Conservation (phyloP, 2,329 filamentous ascomycete species). For the Fusarium hainanense region DNA sequence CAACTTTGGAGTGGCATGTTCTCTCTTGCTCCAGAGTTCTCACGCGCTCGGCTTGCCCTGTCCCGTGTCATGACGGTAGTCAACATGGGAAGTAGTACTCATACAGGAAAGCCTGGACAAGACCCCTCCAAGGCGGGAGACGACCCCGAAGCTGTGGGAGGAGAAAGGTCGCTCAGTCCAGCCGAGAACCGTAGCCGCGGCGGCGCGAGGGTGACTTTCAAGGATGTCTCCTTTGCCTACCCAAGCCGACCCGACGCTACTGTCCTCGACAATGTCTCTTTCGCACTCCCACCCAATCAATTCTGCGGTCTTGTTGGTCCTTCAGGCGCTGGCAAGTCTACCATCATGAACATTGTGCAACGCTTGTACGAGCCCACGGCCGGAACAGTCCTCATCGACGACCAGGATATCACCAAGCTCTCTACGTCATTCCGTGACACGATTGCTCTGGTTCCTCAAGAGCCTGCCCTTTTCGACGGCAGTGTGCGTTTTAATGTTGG, state of each 20-base stretch:
- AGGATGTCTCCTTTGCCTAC: slow-evolving; percentile 72
- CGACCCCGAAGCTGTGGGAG: slow-evolving; percentile 54
- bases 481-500: slow-evolving; percentile 67
- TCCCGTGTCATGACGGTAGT: slow-evolving; percentile 65
- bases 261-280: slow-evolving; percentile 66
- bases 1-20: slow-evolving; percentile 80
- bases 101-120: slow-evolving; percentile 23
- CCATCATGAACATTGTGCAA: slow-evolving; percentile 67
- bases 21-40: slow-evolving; percentile 77
- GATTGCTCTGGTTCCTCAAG: slow-evolving; percentile 68
- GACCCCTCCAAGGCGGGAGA: slow-evolving; percentile 31
- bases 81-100: slow-evolving; percentile 52
- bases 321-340: slow-evolving; percentile 74
- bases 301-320: slow-evolving; percentile 74
- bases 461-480: slow-evolving; percentile 66
- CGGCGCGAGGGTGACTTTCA: slow-evolving; percentile 65
- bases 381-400: slow-evolving; percentile 57
- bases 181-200: slow-evolving; percentile 30
- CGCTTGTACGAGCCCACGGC: slow-evolving; percentile 58
- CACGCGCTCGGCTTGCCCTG: slow-evolving; percentile 70
- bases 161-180: slow-evolving; percentile 36
- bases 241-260: slow-evolving; percentile 67
- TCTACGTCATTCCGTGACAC: slow-evolving; percentile 59
- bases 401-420: slow-evolving; percentile 57
- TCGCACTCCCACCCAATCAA: slow-evolving; percentile 67